phyloP scores from a whole-genome alignment of 768 basidiomycete genomes.

The Leccinellum luteum region DNA sequence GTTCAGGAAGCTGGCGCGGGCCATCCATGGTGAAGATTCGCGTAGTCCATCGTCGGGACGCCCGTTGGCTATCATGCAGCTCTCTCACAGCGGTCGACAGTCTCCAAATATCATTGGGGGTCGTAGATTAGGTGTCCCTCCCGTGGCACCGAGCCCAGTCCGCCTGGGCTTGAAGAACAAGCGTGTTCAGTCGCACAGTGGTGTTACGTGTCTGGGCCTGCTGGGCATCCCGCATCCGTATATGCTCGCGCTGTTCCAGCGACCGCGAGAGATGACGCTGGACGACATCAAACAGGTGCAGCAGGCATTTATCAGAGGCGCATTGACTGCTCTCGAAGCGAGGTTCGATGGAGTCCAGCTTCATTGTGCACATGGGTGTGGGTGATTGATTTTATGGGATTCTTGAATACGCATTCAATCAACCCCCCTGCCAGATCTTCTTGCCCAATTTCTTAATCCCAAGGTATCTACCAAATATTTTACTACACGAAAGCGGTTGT shows the following conservation, averaged over 20 bases:
- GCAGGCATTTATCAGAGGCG: constrained; percentile 63
- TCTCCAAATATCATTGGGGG: constrained; percentile 72
- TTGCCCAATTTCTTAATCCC: constrained; percentile 75
- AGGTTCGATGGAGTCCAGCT: constrained; percentile 88
- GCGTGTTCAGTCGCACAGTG: constrained; percentile 5
- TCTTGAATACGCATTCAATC: neutral
- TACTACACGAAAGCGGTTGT: constrained; percentile 15
- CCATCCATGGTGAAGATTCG: constrained; percentile 42
- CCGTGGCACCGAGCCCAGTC: constrained; percentile 71
- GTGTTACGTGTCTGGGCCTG: neutral
- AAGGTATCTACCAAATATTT: constrained; percentile 45
- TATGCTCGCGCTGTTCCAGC: constrained; percentile 55
- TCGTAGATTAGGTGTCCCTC: constrained; percentile 53
- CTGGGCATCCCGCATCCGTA: constrained; percentile 20
- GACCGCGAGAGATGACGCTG: constrained; percentile 55
- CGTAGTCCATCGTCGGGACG: constrained; percentile 4
- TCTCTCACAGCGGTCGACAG: constrained; percentile 83
- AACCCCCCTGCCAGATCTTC: constrained; percentile 49
- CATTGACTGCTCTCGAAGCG: constrained; percentile 55
- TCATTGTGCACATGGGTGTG: constrained; percentile 85
- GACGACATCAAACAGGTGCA: constrained; percentile 62
- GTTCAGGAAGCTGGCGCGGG: constrained; percentile 48
- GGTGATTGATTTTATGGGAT: constrained; percentile 33
- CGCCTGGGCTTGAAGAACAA: constrained; percentile 38
- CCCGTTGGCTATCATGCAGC: constrained; percentile 69